phyloP scores from a whole-genome alignment of 805 yeast genomes.

The Phaffomyces thermotolerans region DNA sequence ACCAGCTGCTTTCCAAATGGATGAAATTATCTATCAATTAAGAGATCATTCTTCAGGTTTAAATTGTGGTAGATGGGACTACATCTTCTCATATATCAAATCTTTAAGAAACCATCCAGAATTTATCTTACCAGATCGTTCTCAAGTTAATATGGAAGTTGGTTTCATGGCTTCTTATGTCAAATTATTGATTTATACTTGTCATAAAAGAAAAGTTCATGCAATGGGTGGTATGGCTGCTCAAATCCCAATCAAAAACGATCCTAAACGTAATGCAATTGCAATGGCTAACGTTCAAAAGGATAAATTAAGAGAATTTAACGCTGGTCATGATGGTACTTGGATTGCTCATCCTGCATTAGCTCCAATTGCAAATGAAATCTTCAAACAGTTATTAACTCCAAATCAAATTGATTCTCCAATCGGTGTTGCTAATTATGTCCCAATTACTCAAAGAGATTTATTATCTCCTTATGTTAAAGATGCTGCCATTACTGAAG shows the following conservation, averaged over 20 bases:
- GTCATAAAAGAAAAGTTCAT: slow-evolving; percentile 75
- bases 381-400: slow-evolving; percentile 74
- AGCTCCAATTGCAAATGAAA: slow-evolving; percentile 63
- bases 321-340: slow-evolving; percentile 79
- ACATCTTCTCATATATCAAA: slow-evolving; percentile 75
- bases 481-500: slow-evolving; percentile 56
- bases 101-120: slow-evolving; percentile 61
- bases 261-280: slow-evolving; percentile 49
- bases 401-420: slow-evolving; percentile 59
- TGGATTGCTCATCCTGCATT: slow-evolving; percentile 89
- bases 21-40: slow-evolving; percentile 71
- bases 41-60: slow-evolving; percentile 73
- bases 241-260: slow-evolving; percentile 73
- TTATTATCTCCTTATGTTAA: slow-evolving; percentile 58
- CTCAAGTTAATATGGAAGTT: slow-evolving; percentile 71
- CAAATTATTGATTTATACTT: slow-evolving; percentile 59
- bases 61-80: slow-evolving; percentile 89
- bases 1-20: slow-evolving; percentile 84
- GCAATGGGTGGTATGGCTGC: slow-evolving; percentile 94
- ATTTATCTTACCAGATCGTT: slow-evolving; percentile 71
- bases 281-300: slow-evolving; percentile 69
- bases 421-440: slow-evolving; percentile 29
- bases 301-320: slow-evolving; percentile 72
- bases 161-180: slow-evolving; percentile 80
- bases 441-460: slow-evolving; percentile 45